Evolutionary conservation across 257 asterid genomes (phyloP).

Genomic region (Fraxinus cuspidata): DNA sequence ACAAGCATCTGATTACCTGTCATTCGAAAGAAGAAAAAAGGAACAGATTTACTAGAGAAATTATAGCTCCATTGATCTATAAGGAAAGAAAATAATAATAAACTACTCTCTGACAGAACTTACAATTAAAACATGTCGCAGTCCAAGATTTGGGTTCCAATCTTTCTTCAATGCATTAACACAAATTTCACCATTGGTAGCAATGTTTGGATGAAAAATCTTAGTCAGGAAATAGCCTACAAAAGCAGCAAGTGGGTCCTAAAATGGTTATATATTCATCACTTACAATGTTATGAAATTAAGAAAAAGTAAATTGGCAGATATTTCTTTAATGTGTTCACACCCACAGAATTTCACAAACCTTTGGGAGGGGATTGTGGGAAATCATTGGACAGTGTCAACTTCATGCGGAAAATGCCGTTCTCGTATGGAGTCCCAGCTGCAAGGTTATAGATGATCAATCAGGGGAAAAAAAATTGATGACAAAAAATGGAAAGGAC

Average conservation of each 20-base stretch:
- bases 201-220: slow-evolving; percentile 93
- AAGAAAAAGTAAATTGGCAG: not conserved
- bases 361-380: slow-evolving; percentile 97
- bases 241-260: slow-evolving; percentile 14
- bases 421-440: slow-evolving; percentile 98
- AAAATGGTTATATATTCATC: not conserved
- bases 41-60: not conserved
- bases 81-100: not conserved
- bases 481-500: slow-evolving; percentile 12
- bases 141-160: slow-evolving; percentile 90
- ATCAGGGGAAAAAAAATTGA: slow-evolving; percentile 21
- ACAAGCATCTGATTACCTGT: slow-evolving; percentile 92
- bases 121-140: slow-evolving; percentile 88
- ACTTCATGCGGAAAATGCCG: slow-evolving; percentile 88
- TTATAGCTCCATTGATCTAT: not conserved
- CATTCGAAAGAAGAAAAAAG: not conserved
- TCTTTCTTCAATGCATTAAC: slow-evolving; percentile 96
- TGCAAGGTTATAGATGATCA: slow-evolving; percentile 43
- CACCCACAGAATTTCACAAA: slow-evolving; percentile 19
- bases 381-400: slow-evolving; percentile 83
- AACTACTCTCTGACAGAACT: slow-evolving; percentile 22
- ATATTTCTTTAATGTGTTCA: not conserved
- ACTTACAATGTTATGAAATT: not conserved
- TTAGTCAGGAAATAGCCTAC: slow-evolving; percentile 89
- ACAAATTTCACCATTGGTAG: slow-evolving; percentile 85